A percentile compares a stretch with the other conserved stretches of the same genome.
These are phyloP conservation scores for Exidia glandulosa DNA, from an alignment of 768 basidiomycete species.

Conservation along the genomic window DNA sequence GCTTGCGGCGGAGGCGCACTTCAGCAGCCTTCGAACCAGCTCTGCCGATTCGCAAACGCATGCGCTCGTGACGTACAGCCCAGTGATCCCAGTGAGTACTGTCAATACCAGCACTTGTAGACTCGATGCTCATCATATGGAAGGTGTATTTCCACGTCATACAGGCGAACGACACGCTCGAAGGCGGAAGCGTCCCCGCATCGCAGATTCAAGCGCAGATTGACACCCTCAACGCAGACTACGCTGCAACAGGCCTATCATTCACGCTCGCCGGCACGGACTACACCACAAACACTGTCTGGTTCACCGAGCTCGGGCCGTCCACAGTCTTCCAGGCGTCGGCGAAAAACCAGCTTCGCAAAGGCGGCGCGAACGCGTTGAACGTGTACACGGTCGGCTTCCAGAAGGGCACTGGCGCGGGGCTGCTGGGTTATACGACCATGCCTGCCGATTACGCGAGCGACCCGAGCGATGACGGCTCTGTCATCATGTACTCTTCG, in stretches of 20 bases:
- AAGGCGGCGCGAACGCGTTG: constrained; percentile 29
- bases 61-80: no score
- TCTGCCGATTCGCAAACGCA: no score
- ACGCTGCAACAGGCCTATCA: constrained; percentile 24
- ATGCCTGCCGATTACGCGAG: neutral
- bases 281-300: constrained; percentile 32
- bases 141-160: no score
- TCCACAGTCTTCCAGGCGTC: constrained; percentile 24
- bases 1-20: no score
- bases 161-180: no score
- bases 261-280: constrained; percentile 31
- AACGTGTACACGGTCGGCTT: constrained; percentile 33
- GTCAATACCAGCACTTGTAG: no score
- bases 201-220: constrained; percentile 30
- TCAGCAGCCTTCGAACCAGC: no score
- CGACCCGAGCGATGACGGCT: neutral
- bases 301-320: constrained; percentile 38
- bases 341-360: constrained; percentile 38
- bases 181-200: no score
- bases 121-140: no score
- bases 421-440: neutral
- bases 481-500: neutral
- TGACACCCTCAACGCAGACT: constrained; percentile 30
- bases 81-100: no score
- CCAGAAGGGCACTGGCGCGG: neutral